Base-by-base conservation (phyloP, 192 early-diverging fungal genomes). In the Coemansia sp. region DNA sequence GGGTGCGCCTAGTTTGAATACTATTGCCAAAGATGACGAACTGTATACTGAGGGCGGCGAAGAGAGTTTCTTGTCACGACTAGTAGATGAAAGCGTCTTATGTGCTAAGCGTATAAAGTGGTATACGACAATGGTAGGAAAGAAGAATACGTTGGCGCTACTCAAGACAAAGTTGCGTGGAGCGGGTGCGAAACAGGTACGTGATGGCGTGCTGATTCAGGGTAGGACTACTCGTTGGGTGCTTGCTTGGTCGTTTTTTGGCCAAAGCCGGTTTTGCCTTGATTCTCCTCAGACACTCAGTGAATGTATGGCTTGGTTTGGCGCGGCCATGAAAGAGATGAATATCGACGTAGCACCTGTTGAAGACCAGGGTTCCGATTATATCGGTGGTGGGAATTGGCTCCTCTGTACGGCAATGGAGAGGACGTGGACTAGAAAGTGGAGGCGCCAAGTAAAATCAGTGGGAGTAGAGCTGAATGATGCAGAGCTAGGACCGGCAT, bases 41-140 rank as follows among this genome's bases (percentile, higher is more conserved):
- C 91, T 94, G 87, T 87, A 93, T 10, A 93, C 93, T 2, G 72
- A 66, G 2, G 96, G 94, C 41, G 96, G 96, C 5, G 96, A 97
- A 67, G 74, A 87, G 43, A 84, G 43, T 57, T 97, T 96, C 73
- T 77, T 96, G 3, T 65, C 57, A 15, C 64, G 76, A 12, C 87
- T 97, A 75, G 70, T 95, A 18, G 71, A 87, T 8, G 93, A 95
- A 70, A 96, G 94, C 67, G 22, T 69, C 0, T 8, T 63, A 2
- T 59, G 72, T 34, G 67, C 72, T 12, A 65, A 71, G 34, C 66
- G 71, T n/a, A 87, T 91, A 42, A 68, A 62, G 62, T 97, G 95
- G 95, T 97, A 87, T 73, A 91, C 92, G 7, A 91, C 91, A 9
- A 89, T 94, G 86, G 83, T 94, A 5, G 94, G 94, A 18, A 79